phyloP scores from a whole-genome alignment of 768 basidiomycete genomes.

The Exidia glandulosa region DNA sequence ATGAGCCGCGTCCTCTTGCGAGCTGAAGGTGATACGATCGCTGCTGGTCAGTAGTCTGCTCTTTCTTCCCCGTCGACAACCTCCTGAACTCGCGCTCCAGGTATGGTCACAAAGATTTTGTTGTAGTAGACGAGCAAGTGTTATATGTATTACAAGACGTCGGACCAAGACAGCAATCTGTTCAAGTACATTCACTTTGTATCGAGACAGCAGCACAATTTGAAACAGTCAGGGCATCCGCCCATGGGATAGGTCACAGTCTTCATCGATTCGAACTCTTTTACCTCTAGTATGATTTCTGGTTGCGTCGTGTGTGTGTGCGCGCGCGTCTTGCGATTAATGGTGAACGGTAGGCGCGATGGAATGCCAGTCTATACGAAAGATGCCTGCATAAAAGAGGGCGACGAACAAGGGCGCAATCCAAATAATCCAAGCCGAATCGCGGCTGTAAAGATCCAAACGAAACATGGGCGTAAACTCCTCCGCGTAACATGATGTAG shows the following conservation, averaged over 20 bases:
- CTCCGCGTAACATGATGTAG: neutral
- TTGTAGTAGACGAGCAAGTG: too few relatives aligned
- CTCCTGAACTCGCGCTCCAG: slow-evolving; percentile 13
- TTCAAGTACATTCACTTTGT: too few relatives aligned
- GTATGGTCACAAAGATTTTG: slow-evolving; percentile 34
- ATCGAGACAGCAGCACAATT: too few relatives aligned
- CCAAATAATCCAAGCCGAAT: neutral
- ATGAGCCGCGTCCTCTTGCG: slow-evolving; percentile 90
- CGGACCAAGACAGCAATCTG: too few relatives aligned
- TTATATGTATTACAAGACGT: too few relatives aligned
- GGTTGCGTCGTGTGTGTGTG: too few relatives aligned
- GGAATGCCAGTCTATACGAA: neutral
- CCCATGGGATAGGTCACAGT: too few relatives aligned
- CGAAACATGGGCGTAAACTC: neutral
- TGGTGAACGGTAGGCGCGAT: neutral
- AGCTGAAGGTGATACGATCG: slow-evolving; percentile 87
- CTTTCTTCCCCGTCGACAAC: neutral
- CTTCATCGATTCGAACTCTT: too few relatives aligned
- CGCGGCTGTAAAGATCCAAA: neutral
- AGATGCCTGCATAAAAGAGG: neutral
- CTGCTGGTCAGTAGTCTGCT: slow-evolving; percentile 49
- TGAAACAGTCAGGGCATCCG: too few relatives aligned
- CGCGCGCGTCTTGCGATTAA: too few relatives aligned
- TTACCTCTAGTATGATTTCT: too few relatives aligned
- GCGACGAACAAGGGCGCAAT: neutral